Percentiles rank a stretch among this genome's conserved stretches.
These are phyloP conservation scores for Puccinia horiana DNA, from an alignment of 1,284 basidiomycete species.

Conservation along the genomic window DNA sequence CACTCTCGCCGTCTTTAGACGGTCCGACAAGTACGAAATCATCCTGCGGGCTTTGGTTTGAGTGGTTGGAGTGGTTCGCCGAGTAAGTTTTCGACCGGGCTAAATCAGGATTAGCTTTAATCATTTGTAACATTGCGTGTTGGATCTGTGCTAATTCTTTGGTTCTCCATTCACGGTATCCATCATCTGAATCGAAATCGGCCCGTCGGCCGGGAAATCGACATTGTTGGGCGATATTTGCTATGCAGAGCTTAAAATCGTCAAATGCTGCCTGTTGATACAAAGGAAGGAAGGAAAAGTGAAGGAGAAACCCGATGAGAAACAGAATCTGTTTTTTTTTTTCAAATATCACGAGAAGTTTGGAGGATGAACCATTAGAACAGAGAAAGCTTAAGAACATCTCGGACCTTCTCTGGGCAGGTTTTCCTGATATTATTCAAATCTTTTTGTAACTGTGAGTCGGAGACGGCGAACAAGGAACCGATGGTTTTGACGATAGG, in stretches of 20 bases:
- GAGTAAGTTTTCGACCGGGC: slow-evolving; percentile 63
- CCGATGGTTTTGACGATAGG: slow-evolving; percentile 71
- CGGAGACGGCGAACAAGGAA: slow-evolving; percentile 72
- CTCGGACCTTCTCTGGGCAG: slow-evolving; percentile 75
- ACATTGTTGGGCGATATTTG: slow-evolving; percentile 81
- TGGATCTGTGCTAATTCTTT: slow-evolving; percentile 81
- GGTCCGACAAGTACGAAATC: slow-evolving; percentile 44
- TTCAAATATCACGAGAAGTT: slow-evolving; percentile 53
- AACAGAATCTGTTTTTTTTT: slow-evolving; percentile 70
- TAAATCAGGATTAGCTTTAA: slow-evolving; percentile 80
- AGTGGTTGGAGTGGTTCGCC: background rate
- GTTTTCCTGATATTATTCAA: slow-evolving; percentile 69
- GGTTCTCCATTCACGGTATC: slow-evolving; percentile 80
- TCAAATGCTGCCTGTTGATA: slow-evolving; percentile 38
- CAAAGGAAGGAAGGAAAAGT: background rate
- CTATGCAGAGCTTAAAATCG: slow-evolving; percentile 73
- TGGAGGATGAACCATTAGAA: background rate
- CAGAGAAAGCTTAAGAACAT: slow-evolving; percentile 38
- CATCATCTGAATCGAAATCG: slow-evolving; percentile 78
- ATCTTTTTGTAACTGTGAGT: slow-evolving; percentile 71
- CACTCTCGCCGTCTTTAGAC: background rate
- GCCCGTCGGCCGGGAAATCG: slow-evolving; percentile 80
- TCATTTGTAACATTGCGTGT: slow-evolving; percentile 83
- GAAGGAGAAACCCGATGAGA: slow-evolving; percentile 2
- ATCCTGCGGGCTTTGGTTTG: slow-evolving; percentile 12